Conservation (phyloP, 345 rosid species). For the Lenwebbia sp. region DNA sequence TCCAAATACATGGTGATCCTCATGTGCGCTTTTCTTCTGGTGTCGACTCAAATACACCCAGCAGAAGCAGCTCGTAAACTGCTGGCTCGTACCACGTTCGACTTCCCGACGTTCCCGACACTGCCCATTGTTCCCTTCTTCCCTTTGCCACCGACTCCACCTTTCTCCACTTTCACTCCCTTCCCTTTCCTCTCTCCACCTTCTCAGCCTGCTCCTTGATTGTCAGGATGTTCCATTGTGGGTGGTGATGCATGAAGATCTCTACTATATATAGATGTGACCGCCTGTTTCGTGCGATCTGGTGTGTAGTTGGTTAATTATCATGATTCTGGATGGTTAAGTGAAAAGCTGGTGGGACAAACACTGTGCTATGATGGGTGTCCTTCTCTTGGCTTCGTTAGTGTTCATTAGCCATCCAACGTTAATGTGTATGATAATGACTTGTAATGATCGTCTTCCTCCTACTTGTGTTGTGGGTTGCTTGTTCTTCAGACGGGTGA, state of each 20-base stretch:
- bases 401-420: not conserved
- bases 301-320: not conserved
- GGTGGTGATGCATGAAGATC: not conserved
- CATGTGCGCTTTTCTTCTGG: not conserved
- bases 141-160: not conserved
- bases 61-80: not conserved
- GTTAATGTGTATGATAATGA: not conserved
- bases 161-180: not conserved
- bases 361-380: not conserved
- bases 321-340: not conserved
- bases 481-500: not conserved
- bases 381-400: not conserved
- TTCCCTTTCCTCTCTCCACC: not conserved
- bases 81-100: not conserved
- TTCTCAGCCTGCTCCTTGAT: not conserved
- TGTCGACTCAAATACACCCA: not conserved
- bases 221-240: not conserved
- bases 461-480: not conserved
- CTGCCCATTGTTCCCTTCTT: not conserved
- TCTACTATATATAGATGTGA: not conserved
- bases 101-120: not conserved
- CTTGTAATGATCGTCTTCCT: not conserved
- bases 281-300: not conserved
- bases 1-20: not conserved
- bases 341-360: not conserved